These are phyloP conservation scores for Curvularia spicifera DNA, from an alignment of 2,329 filamentous ascomycete genomes.

Conservation along the genomic window DNA sequence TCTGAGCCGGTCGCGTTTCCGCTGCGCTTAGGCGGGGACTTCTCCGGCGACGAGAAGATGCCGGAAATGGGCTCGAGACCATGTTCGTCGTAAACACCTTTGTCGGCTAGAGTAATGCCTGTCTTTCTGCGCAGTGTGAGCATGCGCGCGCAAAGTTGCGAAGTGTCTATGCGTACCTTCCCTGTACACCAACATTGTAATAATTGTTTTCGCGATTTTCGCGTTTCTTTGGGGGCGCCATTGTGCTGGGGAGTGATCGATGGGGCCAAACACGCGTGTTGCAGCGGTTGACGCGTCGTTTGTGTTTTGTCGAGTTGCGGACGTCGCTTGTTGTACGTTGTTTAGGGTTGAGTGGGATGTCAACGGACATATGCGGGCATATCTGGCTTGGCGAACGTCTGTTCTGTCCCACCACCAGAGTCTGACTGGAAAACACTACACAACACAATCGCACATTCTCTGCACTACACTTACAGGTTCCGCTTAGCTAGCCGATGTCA, in stretches of 20 bases:
- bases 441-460: not conserved
- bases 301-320: constrained; percentile 5
- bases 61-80: constrained; percentile 87
- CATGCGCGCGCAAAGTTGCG: constrained; percentile 8
- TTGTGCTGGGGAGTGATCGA: constrained; percentile 15
- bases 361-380: constrained; percentile 14
- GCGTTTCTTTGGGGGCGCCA: constrained; percentile 47
- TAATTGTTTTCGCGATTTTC: constrained; percentile 50
- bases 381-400: constrained; percentile 16
- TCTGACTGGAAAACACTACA: not conserved
- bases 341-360: constrained; percentile 30
- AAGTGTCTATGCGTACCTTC: constrained; percentile 37
- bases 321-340: constrained; percentile 25
- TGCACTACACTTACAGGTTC: not conserved
- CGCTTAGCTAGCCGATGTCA: not conserved
- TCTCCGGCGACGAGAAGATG: constrained; percentile 87
- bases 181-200: constrained; percentile 51
- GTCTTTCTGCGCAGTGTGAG: constrained; percentile 72
- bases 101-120: constrained; percentile 79
- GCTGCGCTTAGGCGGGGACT: constrained; percentile 56
- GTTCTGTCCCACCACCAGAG: not conserved
- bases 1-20: constrained; percentile 60
- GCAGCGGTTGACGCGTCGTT: constrained; percentile 22
- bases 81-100: constrained; percentile 83
- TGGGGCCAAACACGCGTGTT: constrained; percentile 23